phyloP scores from a whole-genome alignment of 202 grass and related monocot genomes.

The Schoenoplectus triqueter region DNA sequence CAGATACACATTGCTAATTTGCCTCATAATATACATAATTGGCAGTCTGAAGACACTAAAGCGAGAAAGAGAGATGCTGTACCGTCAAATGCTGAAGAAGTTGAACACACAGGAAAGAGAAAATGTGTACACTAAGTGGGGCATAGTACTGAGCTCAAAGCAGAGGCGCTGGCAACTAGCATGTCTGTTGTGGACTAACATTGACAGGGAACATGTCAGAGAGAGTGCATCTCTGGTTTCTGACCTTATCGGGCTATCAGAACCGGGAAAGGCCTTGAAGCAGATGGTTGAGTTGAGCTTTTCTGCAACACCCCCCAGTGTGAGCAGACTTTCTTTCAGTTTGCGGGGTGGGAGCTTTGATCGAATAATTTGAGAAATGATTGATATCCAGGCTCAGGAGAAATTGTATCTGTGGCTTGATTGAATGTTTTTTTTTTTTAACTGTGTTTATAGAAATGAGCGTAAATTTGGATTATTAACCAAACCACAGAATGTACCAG shows the following conservation, averaged over 20 bases:
- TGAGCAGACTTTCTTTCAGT: conserved; percentile 60
- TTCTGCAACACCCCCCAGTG: conserved; percentile 46
- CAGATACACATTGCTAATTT: background rate
- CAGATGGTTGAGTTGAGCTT: conserved; percentile 97
- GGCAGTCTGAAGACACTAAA: conserved; percentile 68
- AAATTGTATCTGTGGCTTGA: conserved; percentile 29
- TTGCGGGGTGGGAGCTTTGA: conserved; percentile 49
- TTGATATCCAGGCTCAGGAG: conserved; percentile 32
- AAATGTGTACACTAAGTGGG: conserved; percentile 70
- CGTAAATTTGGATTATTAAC: conserved; percentile 40
- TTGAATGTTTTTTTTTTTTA: conserved; percentile 25
- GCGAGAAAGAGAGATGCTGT: conserved; percentile 82
- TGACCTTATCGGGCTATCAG: conserved; percentile 59
- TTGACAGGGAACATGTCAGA: conserved; percentile 67
- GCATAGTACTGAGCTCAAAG: conserved; percentile 66
- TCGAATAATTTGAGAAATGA: background rate
- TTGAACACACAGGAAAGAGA: conserved; percentile 56
- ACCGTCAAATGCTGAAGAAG: conserved; percentile 79
- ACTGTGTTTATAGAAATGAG: conserved; percentile 34
- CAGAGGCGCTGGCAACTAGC: conserved; percentile 77
- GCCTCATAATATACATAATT: conserved; percentile 16
- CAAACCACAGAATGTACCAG: conserved; percentile 37
- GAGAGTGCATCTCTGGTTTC: conserved; percentile 76
- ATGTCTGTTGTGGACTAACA: conserved; percentile 68
- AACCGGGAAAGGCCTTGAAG: conserved; percentile 66